Conservation (phyloP, 1,284 basidiomycete genomes). For the Golubevia pallescens region DNA sequence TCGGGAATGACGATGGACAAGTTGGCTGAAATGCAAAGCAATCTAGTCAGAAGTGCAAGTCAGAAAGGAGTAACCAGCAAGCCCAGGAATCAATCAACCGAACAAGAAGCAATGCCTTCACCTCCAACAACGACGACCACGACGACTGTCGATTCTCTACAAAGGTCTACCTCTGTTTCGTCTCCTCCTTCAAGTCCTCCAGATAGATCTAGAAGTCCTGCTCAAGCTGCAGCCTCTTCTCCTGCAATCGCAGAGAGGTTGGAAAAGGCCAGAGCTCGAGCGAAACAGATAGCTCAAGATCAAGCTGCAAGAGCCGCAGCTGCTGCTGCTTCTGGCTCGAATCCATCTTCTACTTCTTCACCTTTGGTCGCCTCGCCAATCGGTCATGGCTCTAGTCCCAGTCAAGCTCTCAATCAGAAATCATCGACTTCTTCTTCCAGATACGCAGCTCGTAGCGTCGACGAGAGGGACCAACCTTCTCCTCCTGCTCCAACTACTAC, state of each 20-base stretch:
- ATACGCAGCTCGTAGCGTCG: neutral
- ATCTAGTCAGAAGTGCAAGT: slow-evolving; percentile 32
- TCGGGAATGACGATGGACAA: slow-evolving; percentile 39
- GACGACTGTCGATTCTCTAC: neutral
- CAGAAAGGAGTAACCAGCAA: slow-evolving; percentile 1
- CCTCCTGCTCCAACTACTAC: neutral
- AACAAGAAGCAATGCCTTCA: neutral
- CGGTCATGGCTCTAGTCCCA: neutral
- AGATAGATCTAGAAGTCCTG: neutral
- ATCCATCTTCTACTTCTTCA: neutral
- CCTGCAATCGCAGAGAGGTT: slow-evolving; percentile 6
- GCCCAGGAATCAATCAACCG: neutral
- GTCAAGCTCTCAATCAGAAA: neutral
- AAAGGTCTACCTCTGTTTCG: neutral
- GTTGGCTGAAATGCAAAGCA: slow-evolving; percentile 35
- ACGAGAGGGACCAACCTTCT: neutral
- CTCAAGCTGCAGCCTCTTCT: neutral
- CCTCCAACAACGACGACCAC: neutral
- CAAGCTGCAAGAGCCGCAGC: slow-evolving; percentile 1
- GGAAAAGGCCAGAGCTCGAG: slow-evolving; percentile 16
- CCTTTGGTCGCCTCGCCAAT: neutral
- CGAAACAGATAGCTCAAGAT: slow-evolving; percentile 10
- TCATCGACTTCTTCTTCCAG: neutral
- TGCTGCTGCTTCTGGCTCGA: neutral
- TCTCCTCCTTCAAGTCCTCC: neutral